Evolutionary conservation across 805 yeast species (phyloP), one percentile per base, ranked within the genome.

Genomic region (Candida lessepsii): DNA sequence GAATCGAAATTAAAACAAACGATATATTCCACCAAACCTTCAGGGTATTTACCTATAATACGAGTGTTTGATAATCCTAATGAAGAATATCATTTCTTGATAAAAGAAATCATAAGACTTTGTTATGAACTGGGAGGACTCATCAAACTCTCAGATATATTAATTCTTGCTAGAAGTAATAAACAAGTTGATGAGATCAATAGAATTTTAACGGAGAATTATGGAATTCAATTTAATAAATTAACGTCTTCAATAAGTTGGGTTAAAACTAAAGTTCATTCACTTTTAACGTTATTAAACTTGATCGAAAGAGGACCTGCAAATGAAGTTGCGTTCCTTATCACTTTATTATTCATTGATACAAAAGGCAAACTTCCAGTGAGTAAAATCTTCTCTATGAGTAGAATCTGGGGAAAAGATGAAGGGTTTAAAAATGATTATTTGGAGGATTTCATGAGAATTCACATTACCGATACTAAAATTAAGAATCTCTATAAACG

Each of bases 111-210:
- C 5, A 42, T 62, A 5, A 46, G 76, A 26, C 45, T 78, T 5
- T 54, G 71, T 0, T 47, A 60, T 3, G 54, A 62, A 13, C 71
- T 75, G 50, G 63, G 71, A 7, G 76, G 75, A 0, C 40, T 53
- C 3, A 56, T 77, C 13, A 57, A 60, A 19, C 71, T 68, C 0
- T 57, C 62, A 6, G 83, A 83, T 52, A 67, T 82, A 51, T 73
- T 78, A 0, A 57, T 83, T 3, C 51, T 83, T 21, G 64, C 80
- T 0, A 61, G 76, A 37, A 68, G 83, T 0, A 82, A 83, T 50
- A 57, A 57, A 11, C 78, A 76, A 35, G 52, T 80, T 6, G 65
- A 68, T 9, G 47, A 57, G 0, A 54, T 78, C 0, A 60, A 60
- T 20, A 60, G 58, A 14, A 55, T 62, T 21, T 58, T 81, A 3